Base-by-base conservation (phyloP, 352 stramenopile genomes). In the Phytophthora pseudosyringae region DNA sequence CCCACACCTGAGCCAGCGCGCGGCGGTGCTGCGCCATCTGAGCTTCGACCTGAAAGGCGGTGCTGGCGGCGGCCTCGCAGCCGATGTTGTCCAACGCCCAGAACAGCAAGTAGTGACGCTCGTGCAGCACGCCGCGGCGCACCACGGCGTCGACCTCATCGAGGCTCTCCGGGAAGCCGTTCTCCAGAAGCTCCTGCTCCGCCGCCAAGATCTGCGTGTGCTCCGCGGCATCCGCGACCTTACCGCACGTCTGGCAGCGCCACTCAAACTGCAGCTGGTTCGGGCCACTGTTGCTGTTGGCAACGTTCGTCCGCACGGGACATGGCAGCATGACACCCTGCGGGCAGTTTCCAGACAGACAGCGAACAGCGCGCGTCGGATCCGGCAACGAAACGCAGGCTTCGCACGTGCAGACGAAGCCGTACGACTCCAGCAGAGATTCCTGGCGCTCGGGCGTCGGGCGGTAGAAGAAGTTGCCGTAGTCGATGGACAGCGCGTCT, bases 381-480 rank as follows among this genome's bases (percentile, higher is more conserved):
- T 93, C 84, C 1, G 84, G 65, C 18, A 74, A 33, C 18, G 74
- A 74, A 5, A 79, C 57, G 45, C 85, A 93, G 16, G 73, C 68
- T 38, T 83, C 76, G 46, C 85, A 93, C 32, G 69, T 70, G 59
- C 85, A 93, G 26, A 83, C 21, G 46, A 90, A 89, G 11, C 80
- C 81, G 66, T 91, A 90, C 35, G 80, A 81, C 54, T 89, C 77
- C 33, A 81, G 50, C 39, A 93, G 67, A 44, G 76, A 83, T 15
- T 65, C 70, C 45, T 82, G 71, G 12, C 85, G 81, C 60, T 93
- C 85, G 0, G 69, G 70, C 10, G 75, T 88, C 7, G 82, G 80
- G 2, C 81, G 79, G 70, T 90, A 93, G 59, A 90, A 90, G 51
- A 90, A 90, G 59, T 91, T 89, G 52, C 80, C 83, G 47, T 90